Base-by-base conservation (phyloP, 345 rosid species). In the Syzygium grande region DNA sequence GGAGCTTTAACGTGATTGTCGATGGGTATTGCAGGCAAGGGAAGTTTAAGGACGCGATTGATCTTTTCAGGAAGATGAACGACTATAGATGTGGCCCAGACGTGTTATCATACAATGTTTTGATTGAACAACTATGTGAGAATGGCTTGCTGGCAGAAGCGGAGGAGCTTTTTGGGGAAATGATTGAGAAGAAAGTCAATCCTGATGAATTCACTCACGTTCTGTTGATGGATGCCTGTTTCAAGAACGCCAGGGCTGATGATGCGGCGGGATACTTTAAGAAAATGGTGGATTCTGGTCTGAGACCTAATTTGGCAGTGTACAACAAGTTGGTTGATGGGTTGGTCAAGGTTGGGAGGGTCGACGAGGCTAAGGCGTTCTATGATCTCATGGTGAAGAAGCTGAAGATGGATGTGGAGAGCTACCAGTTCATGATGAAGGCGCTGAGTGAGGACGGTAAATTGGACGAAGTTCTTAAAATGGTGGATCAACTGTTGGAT, bases 151-250 rank as follows among this genome's bases (percentile, higher is more conserved):
- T 97, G 91, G 91, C 86, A 8, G 96, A 95, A 87, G 99, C 98
- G 0, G 96, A 96, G 92, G 94, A 91, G 89, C 91, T 97, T 80
- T 96, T 89, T 52, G 90, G 92, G 61, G 98, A 94, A 89, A 97
- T 97, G 99, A 94, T 91, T 3, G 97, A 92, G 84, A 95, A 94
- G 89, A 93, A 95, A 68, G 98, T 95, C 89, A 93, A 91, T 87
- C 97, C 99, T 1, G 99, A 97, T 89, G 99, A 97, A 89, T 95
- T 92, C 90, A 95, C 99, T 1, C 91, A 80, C 87, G 97, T 91
- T 83, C 52, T 96, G 80, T 41, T 97, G 87, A 95, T 97, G 96
- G 98, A 97, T 93, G 87, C 96, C 87, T 96, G 98, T 89, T 93
- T 97, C 78, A 88, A 91, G 52, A 94, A 89, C 34, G 85, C 87